Percentiles rank a stretch among this genome's conserved stretches.
Evolutionary conservation across 768 basidiomycete genomes (phyloP).

Genomic region (Phanerochaete carnosa): DNA sequence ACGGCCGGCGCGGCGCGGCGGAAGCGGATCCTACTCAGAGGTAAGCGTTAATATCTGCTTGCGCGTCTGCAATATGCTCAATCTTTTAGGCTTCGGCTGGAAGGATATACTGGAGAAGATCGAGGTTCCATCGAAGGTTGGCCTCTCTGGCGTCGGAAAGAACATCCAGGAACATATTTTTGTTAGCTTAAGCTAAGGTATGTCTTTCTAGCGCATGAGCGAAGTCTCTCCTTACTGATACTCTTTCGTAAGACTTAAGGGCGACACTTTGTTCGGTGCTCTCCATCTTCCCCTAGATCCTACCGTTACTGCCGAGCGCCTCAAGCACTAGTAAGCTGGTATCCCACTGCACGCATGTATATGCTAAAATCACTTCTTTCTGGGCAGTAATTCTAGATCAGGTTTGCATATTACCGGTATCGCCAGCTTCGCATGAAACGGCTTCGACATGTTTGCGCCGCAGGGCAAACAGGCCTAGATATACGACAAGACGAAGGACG

Average conservation of each 20-base stretch:
- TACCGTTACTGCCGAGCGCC: slow-evolving; percentile 5
- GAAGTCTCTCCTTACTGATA: neutral
- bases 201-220: neutral
- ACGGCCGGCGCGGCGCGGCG: too few relatives aligned
- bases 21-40: too few relatives aligned
- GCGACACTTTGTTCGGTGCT: slow-evolving; percentile 11
- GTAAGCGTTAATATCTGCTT: too few relatives aligned
- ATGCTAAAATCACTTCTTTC: neutral
- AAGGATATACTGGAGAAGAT: slow-evolving; percentile 27
- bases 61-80: too few relatives aligned
- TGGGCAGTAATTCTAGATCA: slow-evolving; percentile 16
- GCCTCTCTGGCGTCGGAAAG: slow-evolving; percentile 46
- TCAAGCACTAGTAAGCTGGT: slow-evolving; percentile 24
- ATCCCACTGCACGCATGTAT: neutral
- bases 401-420: slow-evolving; percentile 28
- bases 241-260: slow-evolving; percentile 8
- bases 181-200: slow-evolving; percentile 21
- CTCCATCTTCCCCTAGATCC: slow-evolving; percentile 15
- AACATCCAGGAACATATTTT: slow-evolving; percentile 43
- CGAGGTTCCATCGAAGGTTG: slow-evolving; percentile 32
- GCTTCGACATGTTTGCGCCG: slow-evolving; percentile 19
- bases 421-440: slow-evolving; percentile 21
- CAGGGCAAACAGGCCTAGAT: slow-evolving; percentile 11
- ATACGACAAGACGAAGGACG: slow-evolving; percentile 5
- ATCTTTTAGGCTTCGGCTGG: slow-evolving; percentile 49